phyloP scores from a whole-genome alignment of 2,329 filamentous ascomycete species.

The Colletotrichum liriopes region DNA sequence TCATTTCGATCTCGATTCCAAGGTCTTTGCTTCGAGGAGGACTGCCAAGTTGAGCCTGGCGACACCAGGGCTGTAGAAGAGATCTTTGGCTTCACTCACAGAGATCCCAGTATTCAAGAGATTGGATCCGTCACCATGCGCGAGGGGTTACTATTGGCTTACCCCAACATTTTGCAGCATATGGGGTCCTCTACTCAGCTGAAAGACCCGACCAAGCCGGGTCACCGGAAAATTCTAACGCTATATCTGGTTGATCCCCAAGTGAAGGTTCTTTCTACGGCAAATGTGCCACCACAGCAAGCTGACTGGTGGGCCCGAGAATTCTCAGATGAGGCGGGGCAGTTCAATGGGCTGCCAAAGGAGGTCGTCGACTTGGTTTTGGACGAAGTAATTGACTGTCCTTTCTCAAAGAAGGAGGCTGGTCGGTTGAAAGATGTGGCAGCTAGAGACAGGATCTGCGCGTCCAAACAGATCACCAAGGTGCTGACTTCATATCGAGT shows the following conservation, averaged over 20 bases:
- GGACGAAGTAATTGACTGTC: not conserved
- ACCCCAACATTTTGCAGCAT: conserved; percentile 41
- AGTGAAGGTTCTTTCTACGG: conserved; percentile 42
- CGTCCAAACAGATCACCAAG: not conserved
- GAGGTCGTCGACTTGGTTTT: conserved; percentile 7
- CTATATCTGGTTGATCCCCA: conserved; percentile 45
- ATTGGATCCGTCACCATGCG: conserved; percentile 35
- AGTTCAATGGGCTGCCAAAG: conserved; percentile 1
- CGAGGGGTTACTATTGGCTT: conserved; percentile 35
- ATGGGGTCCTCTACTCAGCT: conserved; percentile 37
- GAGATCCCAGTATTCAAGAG: conserved; percentile 7
- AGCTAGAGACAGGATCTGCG: not conserved
- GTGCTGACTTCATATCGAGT: not conserved
- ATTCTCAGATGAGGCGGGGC: not conserved
- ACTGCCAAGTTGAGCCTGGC: too few species aligned
- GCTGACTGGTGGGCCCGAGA: conserved; percentile 37
- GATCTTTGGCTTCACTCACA: conserved; percentile 13
- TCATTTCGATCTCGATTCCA: conserved; percentile 21
- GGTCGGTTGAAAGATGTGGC: not conserved
- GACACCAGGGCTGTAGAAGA: not conserved
- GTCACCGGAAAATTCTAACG: conserved; percentile 42
- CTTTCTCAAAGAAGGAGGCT: not conserved
- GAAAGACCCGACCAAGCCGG: conserved; percentile 34
- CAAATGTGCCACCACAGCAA: conserved; percentile 45
- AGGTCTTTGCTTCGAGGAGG: not conserved